Percentiles rank a stretch among this genome's conserved stretches.
These are phyloP conservation scores for Citrullus colocynthis DNA, from an alignment of 306 rosid species.

Conservation along the genomic window DNA sequence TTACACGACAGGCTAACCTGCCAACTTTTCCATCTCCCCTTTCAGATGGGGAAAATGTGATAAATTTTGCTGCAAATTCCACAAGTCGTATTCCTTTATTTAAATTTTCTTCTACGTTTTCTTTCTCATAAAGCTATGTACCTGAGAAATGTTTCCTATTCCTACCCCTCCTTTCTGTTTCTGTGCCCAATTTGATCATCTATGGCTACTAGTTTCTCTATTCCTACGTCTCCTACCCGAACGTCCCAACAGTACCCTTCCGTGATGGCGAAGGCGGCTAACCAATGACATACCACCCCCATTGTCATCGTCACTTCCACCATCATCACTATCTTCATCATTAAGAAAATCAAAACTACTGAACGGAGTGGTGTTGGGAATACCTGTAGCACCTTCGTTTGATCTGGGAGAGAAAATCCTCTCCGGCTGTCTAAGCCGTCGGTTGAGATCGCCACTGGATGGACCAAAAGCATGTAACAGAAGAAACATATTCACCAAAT, in stretches of 20 bases:
- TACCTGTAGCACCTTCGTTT: constrained; percentile 19
- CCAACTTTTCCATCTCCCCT: background rate
- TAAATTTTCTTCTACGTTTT: background rate
- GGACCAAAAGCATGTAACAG: constrained; percentile 75
- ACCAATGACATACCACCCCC: constrained; percentile 53
- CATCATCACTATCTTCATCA: constrained; percentile 33
- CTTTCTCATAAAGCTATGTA: constrained; percentile 19
- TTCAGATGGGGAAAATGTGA: background rate
- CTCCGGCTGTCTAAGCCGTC: constrained; percentile 50
- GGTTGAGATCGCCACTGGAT: constrained; percentile 37
- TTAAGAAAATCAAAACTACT: constrained; percentile 36
- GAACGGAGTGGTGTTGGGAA: constrained; percentile 25
- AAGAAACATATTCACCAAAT: constrained; percentile 69
- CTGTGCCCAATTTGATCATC: constrained; percentile 12
- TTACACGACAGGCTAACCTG: constrained; percentile 6
- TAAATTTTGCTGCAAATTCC: background rate
- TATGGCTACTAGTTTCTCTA: constrained; percentile 33
- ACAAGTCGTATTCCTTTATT: constrained; percentile 1
- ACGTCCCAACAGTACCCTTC: constrained; percentile 50
- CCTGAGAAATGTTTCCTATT: constrained; percentile 33
- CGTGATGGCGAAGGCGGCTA: constrained; percentile 62
- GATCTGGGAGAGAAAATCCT: constrained; percentile 26
- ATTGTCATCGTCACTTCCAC: constrained; percentile 18
- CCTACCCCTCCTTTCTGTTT: constrained; percentile 37
- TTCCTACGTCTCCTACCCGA: constrained; percentile 75